Base-by-base conservation (phyloP, 179 eudicot genomes). In the Amaranthus tricolor region DNA sequence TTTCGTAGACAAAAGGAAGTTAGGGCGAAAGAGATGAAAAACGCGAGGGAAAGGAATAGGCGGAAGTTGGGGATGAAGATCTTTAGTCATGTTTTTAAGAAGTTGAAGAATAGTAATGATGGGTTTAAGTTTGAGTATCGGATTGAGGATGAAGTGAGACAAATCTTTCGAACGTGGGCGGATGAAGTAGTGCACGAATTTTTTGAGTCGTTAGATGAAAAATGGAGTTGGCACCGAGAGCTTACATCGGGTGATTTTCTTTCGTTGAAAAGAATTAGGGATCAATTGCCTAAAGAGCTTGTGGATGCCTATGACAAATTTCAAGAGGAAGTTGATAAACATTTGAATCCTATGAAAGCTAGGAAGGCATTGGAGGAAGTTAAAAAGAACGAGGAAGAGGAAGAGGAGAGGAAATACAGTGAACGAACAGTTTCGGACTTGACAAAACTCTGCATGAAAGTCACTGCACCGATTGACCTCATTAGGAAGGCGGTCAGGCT, bases 221-320 rank as follows among this genome's bases (percentile, higher is more conserved):
- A 86, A 62, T 76, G 81, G 79, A 84, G 80, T 48, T 93, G 91
- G 97, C 86, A 93, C 75, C 85, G 89, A 49, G 76, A 76, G 68
- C 83, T 91, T 5, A 81, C 89, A 7, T 79, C 83, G 0, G 99
- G 99, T 15, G 97, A 93, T 72, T 95, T 95, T 70, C 89, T 95
- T 16, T 88, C 90, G 54, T 71, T 93, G 76, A 79, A 83, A 76
- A 74, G 88, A 53, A 93, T 95, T 49, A 87, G 97, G 79, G 91
- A 91, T 80, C 94, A 88, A 69, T 72, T 95, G 66, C 99, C 97
- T 0, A 70, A 13, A 6, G 93, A 91, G 73, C 93, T 95, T 68
- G 90, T 95, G n/a, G 90, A 88, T 68, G 80, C 99, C 14, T 91
- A 95, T 79, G 99, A 95, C 70, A 81, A 91, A 77, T 88, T 95